These are phyloP conservation scores for Stagonosporopsis cucurbitacearum DNA, from an alignment of 2,329 filamentous ascomycete species.

Conservation along the genomic window DNA sequence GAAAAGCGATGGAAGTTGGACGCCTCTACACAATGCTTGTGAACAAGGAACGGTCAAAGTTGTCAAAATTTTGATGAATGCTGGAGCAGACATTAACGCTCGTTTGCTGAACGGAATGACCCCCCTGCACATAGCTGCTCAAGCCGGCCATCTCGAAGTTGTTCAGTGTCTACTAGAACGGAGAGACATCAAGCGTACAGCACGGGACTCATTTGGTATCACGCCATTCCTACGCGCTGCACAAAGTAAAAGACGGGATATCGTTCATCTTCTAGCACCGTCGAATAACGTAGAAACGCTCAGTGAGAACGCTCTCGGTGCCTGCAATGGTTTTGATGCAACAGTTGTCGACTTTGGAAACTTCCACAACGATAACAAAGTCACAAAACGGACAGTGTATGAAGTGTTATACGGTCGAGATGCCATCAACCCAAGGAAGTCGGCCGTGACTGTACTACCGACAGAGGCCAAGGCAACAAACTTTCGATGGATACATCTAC, in stretches of 20 bases:
- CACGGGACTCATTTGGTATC: constrained; percentile 53
- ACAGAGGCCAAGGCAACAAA: constrained; percentile 50
- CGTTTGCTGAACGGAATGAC: constrained; percentile 45
- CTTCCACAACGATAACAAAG: constrained; percentile 46
- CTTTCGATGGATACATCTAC: constrained; percentile 56
- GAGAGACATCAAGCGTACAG: constrained; percentile 45
- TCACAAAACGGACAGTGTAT: constrained; percentile 41
- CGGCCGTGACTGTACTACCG: constrained; percentile 47
- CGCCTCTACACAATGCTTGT: constrained; percentile 46
- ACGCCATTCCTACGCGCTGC: constrained; percentile 54
- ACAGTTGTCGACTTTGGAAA: constrained; percentile 51
- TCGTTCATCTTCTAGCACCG: constrained; percentile 52
- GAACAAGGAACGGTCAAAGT: constrained; percentile 42
- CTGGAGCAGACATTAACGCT: constrained; percentile 45
- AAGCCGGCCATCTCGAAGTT: constrained; percentile 44
- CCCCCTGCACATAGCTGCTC: constrained; percentile 48
- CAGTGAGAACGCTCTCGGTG: constrained; percentile 43
- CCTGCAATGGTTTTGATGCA: constrained; percentile 48
- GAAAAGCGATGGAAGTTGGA: constrained; percentile 45
- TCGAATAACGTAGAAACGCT: constrained; percentile 49
- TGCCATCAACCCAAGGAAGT: constrained; percentile 41
- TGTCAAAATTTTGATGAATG: constrained; percentile 37
- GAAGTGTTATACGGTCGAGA: constrained; percentile 48
- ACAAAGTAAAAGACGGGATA: constrained; percentile 49
- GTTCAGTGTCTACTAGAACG: constrained; percentile 47